phyloP scores from a whole-genome alignment of 2,329 filamentous ascomycete species.

The Aspergillus sp. region DNA sequence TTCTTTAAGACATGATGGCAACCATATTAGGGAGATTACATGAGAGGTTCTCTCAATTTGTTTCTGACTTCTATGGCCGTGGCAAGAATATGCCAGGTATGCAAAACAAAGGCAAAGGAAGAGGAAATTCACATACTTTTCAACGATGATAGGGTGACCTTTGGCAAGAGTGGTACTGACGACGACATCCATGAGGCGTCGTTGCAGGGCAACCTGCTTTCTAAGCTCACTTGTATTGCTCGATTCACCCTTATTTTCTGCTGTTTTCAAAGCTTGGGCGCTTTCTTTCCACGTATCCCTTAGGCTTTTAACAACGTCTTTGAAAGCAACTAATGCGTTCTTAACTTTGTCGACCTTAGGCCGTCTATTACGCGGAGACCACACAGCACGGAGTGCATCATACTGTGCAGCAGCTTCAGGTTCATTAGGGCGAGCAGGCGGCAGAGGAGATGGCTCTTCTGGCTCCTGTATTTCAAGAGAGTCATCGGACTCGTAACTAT shows the following conservation, averaged over 20 bases:
- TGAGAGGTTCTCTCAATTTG: constrained; percentile 35
- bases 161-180: constrained; percentile 43
- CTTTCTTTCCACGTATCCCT: constrained; percentile 63
- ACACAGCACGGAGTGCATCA: constrained; percentile 62
- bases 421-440: constrained; percentile 52
- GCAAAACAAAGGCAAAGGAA: constrained; percentile 19
- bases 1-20: constrained; percentile 24
- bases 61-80: constrained; percentile 36
- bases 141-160: constrained; percentile 48
- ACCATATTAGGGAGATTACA: constrained; percentile 36
- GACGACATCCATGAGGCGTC: constrained; percentile 56
- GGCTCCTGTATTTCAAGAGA: constrained; percentile 54
- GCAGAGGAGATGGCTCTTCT: constrained; percentile 57
- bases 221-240: constrained; percentile 56
- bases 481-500: constrained; percentile 51
- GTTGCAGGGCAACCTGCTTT: constrained; percentile 58
- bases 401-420: constrained; percentile 56
- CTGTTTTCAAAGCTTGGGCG: constrained; percentile 55
- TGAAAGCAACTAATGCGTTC: constrained; percentile 55
- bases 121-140: constrained; percentile 47
- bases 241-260: constrained; percentile 57
- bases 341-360: constrained; percentile 54
- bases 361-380: constrained; percentile 55
- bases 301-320: constrained; percentile 60
- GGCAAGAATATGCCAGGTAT: constrained; percentile 26